Percentiles rank a stretch among this genome's conserved stretches.
phyloP scores from a whole-genome alignment of 2,329 filamentous ascomycete genomes.

The Pseudohalonectria lignicola region DNA sequence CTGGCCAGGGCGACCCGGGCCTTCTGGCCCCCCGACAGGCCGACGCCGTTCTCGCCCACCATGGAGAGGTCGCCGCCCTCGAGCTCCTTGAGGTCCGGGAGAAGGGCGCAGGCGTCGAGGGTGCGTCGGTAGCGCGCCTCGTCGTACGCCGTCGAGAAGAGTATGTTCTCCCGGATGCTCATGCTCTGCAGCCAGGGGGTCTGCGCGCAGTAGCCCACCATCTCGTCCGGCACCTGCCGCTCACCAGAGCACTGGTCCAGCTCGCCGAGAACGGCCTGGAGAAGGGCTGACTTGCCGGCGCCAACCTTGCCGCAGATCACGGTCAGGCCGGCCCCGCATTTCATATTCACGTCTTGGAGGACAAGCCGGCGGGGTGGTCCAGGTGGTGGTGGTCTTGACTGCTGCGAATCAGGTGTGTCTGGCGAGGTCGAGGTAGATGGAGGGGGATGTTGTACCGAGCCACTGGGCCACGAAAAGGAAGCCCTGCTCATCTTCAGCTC shows the following conservation, averaged over 20 bases:
- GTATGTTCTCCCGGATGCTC: slow-evolving; percentile 53
- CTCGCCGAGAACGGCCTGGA: slow-evolving; percentile 49
- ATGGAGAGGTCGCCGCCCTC: slow-evolving; percentile 45
- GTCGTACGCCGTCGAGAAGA: slow-evolving; percentile 51
- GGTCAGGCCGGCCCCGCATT: slow-evolving; percentile 38
- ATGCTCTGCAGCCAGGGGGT: slow-evolving; percentile 56
- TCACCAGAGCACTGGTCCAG: slow-evolving; percentile 53
- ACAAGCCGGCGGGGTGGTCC: slow-evolving; percentile 30
- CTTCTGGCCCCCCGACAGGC: slow-evolving; percentile 52
- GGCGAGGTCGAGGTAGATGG: no score
- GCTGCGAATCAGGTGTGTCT: no score
- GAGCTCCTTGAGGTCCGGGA: slow-evolving; percentile 44
- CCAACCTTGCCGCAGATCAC: slow-evolving; percentile 49
- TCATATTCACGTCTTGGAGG: slow-evolving; percentile 32
- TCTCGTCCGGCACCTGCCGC: slow-evolving; percentile 33
- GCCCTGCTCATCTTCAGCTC: slow-evolving; percentile 49
- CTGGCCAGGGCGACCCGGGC: slow-evolving; percentile 52
- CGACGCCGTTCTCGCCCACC: slow-evolving; percentile 52
- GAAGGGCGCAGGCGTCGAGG: slow-evolving; percentile 48
- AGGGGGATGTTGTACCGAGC: no score
- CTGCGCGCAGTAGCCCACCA: slow-evolving; percentile 46
- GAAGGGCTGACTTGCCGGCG: slow-evolving; percentile 48
- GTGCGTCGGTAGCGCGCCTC: slow-evolving; percentile 44
- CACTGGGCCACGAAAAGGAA: slow-evolving; percentile 72
- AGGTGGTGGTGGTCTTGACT: no score